phyloP scores from a whole-genome alignment of 1,284 basidiomycete species.

The Earliella scabrosa region DNA sequence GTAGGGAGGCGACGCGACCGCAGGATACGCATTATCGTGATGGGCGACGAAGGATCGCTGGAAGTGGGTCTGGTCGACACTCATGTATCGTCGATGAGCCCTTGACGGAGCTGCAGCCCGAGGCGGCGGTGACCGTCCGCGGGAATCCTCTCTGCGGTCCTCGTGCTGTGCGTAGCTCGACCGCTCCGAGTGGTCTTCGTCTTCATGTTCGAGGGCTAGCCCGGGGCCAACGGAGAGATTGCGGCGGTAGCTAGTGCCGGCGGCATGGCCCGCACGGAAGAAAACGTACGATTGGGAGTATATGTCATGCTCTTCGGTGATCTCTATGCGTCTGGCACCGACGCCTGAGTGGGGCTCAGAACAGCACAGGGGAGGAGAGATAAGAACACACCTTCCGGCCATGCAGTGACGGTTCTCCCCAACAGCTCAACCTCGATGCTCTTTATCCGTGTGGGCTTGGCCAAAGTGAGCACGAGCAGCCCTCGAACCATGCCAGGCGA shows the following conservation, averaged over 20 bases:
- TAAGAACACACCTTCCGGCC: conserved; percentile 81
- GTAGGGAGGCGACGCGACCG: conserved; percentile 29
- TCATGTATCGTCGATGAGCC: conserved; percentile 33
- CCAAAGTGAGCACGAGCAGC: conserved; percentile 80
- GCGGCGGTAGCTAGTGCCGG: conserved; percentile 45
- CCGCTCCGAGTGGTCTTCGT: conserved; percentile 42
- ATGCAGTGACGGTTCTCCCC: conserved; percentile 68
- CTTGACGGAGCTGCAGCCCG: neutral
- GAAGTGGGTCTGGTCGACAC: conserved; percentile 38
- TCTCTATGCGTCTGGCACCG: conserved; percentile 79
- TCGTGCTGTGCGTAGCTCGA: conserved; percentile 26
- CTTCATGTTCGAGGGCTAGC: conserved; percentile 37
- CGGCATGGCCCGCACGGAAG: conserved; percentile 60
- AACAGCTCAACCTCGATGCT: conserved; percentile 83
- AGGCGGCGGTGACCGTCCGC: conserved; percentile 26
- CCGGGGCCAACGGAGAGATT: conserved; percentile 85
- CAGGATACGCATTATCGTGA: conserved; percentile 26
- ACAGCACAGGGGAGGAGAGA: neutral
- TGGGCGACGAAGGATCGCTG: conserved; percentile 36
- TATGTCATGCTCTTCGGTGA: conserved; percentile 81
- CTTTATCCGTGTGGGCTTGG: conserved; percentile 86
- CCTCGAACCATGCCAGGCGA: conserved; percentile 86
- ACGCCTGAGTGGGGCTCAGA: conserved; percentile 53
- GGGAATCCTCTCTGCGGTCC: conserved; percentile 9
- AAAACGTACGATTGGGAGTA: conserved; percentile 77